These are phyloP conservation scores for Chlorencoelia australis DNA, from an alignment of 2,329 filamentous ascomycete species.

Conservation along the genomic window DNA sequence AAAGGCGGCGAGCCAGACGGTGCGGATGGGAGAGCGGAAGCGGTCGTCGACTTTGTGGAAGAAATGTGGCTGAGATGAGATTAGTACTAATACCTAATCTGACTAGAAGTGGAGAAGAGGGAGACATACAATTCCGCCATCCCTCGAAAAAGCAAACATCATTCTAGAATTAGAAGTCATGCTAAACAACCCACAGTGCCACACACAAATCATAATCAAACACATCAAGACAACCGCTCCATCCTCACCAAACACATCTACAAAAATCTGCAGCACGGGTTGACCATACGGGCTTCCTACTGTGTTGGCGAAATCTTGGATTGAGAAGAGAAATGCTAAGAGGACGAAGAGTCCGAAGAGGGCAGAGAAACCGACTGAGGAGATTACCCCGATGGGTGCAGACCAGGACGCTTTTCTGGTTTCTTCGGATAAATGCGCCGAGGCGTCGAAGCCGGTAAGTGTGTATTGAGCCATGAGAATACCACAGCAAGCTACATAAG, in stretches of 20 bases:
- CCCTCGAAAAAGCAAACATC: conserved; percentile 49
- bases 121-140: conserved; percentile 37
- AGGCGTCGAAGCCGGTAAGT: conserved; percentile 44
- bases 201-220: conserved; percentile 48
- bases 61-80: conserved; percentile 31
- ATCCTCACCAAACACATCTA: conserved; percentile 45
- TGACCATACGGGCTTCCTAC: conserved; percentile 37
- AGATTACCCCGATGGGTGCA: conserved; percentile 47
- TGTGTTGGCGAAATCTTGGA: conserved; percentile 44
- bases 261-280: conserved; percentile 47
- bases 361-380: conserved; percentile 44
- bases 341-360: conserved; percentile 51
- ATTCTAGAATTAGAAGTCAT: conserved; percentile 47
- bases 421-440: conserved; percentile 47
- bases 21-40: conserved; percentile 40
- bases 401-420: conserved; percentile 45
- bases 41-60: conserved; percentile 43
- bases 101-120: not conserved
- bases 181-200: conserved; percentile 50
- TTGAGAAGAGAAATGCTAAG: conserved; percentile 45
- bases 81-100: not conserved
- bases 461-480: conserved; percentile 45
- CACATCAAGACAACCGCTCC: conserved; percentile 45
- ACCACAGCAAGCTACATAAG: conserved; percentile 44
- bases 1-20: conserved; percentile 44